Conservation (phyloP, 2,329 filamentous ascomycete genomes). For the Xylaria polymorpha region DNA sequence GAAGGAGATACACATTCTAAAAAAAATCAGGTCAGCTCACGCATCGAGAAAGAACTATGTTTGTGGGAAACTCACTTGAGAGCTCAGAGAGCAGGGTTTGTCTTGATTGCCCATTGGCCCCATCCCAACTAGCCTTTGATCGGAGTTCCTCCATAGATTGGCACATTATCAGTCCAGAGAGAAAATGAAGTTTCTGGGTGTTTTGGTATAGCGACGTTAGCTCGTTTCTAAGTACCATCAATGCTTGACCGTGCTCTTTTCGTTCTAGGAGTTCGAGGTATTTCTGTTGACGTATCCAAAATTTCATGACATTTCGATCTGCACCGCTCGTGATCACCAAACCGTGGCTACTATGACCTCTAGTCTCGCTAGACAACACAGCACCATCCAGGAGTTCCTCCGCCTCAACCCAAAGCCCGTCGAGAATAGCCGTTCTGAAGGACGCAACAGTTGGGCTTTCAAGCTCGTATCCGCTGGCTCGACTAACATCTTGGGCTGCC, state of each 20-base stretch:
- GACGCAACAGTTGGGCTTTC: slow-evolving; percentile 88
- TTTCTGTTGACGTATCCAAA: slow-evolving; percentile 91
- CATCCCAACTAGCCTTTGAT: slow-evolving; percentile 84
- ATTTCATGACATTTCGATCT: slow-evolving; percentile 83
- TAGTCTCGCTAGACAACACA: slow-evolving; percentile 50
- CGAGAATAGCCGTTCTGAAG: slow-evolving; percentile 82
- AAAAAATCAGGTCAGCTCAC: slow-evolving; percentile 39
- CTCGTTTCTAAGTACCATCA: slow-evolving; percentile 87
- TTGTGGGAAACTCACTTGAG: slow-evolving; percentile 72
- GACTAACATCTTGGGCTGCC: slow-evolving; percentile 78
- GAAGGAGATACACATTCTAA: slow-evolving; percentile 91
- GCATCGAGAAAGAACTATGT: background rate
- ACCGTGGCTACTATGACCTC: slow-evolving; percentile 60
- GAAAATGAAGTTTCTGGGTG: slow-evolving; percentile 78
- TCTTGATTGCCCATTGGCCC: slow-evolving; percentile 79
- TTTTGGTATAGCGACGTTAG: slow-evolving; percentile 88
- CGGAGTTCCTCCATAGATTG: slow-evolving; percentile 80
- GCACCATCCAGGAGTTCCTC: slow-evolving; percentile 79
- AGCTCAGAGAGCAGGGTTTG: slow-evolving; percentile 80
- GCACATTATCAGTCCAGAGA: slow-evolving; percentile 94
- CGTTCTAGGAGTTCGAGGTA: slow-evolving; percentile 89
- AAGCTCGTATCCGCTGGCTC: slow-evolving; percentile 87
- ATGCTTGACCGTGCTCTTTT: slow-evolving; percentile 76
- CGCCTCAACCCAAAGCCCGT: slow-evolving; percentile 86
- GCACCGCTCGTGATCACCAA: slow-evolving; percentile 80